Conservation (phyloP, 495 filamentous ascomycete species). For the Diplogelasinospora grovesii region DNA sequence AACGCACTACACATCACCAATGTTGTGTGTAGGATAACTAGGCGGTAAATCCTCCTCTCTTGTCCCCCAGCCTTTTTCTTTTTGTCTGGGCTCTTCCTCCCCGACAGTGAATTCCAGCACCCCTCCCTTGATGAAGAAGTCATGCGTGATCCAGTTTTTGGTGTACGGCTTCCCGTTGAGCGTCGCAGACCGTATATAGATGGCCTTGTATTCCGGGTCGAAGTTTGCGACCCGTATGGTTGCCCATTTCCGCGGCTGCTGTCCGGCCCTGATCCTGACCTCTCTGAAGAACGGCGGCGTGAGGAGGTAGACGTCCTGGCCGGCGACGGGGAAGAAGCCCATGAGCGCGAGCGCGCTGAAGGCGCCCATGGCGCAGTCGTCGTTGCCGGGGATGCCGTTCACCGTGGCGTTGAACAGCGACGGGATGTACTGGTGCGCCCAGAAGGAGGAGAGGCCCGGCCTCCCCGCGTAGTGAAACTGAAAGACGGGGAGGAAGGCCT, state of each 20-base stretch:
- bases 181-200: conserved; percentile 59
- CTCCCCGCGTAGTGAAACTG: conserved; percentile 69
- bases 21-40: conserved; percentile 27
- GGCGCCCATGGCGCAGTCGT: conserved; percentile 71
- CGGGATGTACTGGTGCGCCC: conserved; percentile 60
- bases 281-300: conserved; percentile 58
- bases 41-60: conserved; percentile 58
- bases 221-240: conserved; percentile 53
- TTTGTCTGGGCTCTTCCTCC: no score
- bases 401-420: conserved; percentile 55
- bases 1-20: not conserved
- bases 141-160: conserved; percentile 66
- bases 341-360: conserved; percentile 64
- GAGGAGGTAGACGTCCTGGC: conserved; percentile 68
- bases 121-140: conserved; percentile 62
- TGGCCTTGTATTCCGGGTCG: conserved; percentile 46
- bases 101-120: conserved; percentile 60
- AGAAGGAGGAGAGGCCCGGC: conserved; percentile 55
- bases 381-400: conserved; percentile 65
- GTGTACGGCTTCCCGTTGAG: conserved; percentile 58
- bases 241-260: conserved; percentile 41
- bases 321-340: conserved; percentile 68
- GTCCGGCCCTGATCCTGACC: conserved; percentile 44
- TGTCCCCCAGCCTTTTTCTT: conserved; percentile 64
- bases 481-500: conserved; percentile 62